phyloP scores from a whole-genome alignment of 495 filamentous ascomycete species.

The Xylaria castorea region DNA sequence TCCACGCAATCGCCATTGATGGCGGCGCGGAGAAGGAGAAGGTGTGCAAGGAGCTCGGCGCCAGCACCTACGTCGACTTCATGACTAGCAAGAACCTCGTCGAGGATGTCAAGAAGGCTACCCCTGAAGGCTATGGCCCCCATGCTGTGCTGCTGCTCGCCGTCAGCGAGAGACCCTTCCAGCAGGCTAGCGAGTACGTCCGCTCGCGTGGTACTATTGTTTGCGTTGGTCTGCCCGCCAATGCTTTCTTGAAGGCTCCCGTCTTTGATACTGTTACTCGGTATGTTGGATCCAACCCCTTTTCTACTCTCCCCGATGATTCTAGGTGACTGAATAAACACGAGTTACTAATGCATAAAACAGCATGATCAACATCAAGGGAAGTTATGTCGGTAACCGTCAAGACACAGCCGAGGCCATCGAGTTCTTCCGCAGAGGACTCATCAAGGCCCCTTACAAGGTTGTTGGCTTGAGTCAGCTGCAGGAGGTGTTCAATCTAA shows the following conservation, averaged over 20 bases:
- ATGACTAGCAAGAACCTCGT: constrained; percentile 75
- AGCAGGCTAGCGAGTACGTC: constrained; percentile 85
- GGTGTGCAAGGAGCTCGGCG: constrained; percentile 72
- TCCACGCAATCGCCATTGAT: constrained; percentile 79
- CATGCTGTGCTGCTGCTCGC: constrained; percentile 89
- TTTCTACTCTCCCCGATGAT: neutral
- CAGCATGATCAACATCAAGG: constrained; percentile 87
- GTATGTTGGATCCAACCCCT: constrained; percentile 15
- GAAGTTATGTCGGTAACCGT: constrained; percentile 89
- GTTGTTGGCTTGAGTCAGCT: constrained; percentile 77
- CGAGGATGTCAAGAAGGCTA: constrained; percentile 78
- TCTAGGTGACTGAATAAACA: constrained; percentile 25
- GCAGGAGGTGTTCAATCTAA: constrained; percentile 75
- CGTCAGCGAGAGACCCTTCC: constrained; percentile 88
- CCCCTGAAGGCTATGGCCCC: constrained; percentile 80
- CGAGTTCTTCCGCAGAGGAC: constrained; percentile 82
- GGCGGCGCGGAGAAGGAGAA: constrained; percentile 77
- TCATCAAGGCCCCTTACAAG: constrained; percentile 90
- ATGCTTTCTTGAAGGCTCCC: constrained; percentile 78
- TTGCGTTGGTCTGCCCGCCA: constrained; percentile 83
- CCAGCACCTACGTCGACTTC: constrained; percentile 79
- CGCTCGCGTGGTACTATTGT: constrained; percentile 79
- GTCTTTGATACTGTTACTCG: constrained; percentile 84
- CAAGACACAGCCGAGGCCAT: constrained; percentile 84
- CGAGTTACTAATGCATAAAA: constrained; percentile 33